Conservation (phyloP, 1,284 basidiomycete species). For the Tilletia indica region DNA sequence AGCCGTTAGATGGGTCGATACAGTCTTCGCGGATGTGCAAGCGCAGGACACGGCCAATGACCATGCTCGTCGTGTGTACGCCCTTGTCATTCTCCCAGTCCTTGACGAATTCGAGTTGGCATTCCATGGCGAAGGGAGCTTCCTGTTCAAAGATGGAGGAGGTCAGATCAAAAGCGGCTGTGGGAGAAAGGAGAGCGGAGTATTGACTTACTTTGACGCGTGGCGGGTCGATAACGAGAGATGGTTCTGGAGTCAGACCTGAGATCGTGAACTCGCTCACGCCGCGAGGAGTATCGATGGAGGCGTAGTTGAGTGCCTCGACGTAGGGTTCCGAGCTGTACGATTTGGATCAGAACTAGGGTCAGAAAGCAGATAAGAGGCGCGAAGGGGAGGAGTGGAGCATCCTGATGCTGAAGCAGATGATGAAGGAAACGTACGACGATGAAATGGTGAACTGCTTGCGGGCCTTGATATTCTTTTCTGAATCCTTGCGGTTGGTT, state of each 20-base stretch:
- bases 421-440: slow-evolving; percentile 14
- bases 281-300: slow-evolving; percentile 37
- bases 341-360: neutral
- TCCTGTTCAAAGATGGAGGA: slow-evolving; percentile 20
- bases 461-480: slow-evolving; percentile 37
- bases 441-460: slow-evolving; percentile 38
- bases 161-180: neutral
- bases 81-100: slow-evolving; percentile 36
- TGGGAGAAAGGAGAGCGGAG: neutral
- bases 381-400: neutral
- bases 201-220: slow-evolving; percentile 30
- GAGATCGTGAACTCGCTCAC: slow-evolving; percentile 39
- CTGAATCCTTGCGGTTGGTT: slow-evolving; percentile 38
- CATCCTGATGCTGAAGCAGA: neutral
- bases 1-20: slow-evolving; percentile 32
- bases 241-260: slow-evolving; percentile 43
- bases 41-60: slow-evolving; percentile 36
- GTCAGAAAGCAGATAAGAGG: neutral
- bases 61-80: slow-evolving; percentile 41
- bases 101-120: slow-evolving; percentile 34
- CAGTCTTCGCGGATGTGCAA: slow-evolving; percentile 44
- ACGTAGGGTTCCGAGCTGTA: slow-evolving; percentile 38
- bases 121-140: slow-evolving; percentile 44
- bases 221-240: slow-evolving; percentile 35
- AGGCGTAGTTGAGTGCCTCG: slow-evolving; percentile 46